Percentiles rank a stretch among this genome's conserved stretches.
phyloP scores from a whole-genome alignment of 2,329 filamentous ascomycete genomes.

The Xylariales sp. region DNA sequence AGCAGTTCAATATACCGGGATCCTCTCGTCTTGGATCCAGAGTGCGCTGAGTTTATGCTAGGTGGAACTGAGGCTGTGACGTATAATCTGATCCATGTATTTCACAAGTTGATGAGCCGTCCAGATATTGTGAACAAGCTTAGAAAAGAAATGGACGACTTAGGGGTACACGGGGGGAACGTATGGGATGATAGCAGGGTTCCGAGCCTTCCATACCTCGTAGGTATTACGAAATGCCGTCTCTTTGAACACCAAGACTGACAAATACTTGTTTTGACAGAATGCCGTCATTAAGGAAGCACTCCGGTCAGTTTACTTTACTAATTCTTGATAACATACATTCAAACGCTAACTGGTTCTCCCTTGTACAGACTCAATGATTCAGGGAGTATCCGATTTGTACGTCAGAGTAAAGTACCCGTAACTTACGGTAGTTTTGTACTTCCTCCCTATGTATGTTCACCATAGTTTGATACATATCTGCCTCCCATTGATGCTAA shows the following conservation, averaged over 20 bases:
- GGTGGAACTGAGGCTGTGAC: conserved; percentile 2
- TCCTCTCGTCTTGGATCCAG: background rate
- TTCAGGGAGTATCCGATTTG: conserved; percentile 1
- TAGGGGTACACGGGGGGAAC: background rate
- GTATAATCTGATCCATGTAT: conserved; percentile 1
- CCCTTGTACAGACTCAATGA: background rate
- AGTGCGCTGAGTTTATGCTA: conserved; percentile 4
- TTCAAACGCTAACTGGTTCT: too few species aligned
- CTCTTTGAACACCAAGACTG: background rate
- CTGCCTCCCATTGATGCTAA: background rate
- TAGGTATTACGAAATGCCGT: background rate
- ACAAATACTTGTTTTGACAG: background rate
- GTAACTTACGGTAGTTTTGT: background rate
- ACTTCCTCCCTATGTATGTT: conserved; percentile 1
- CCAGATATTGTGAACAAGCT: background rate
- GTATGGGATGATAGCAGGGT: conserved; percentile 2
- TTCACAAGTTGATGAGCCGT: background rate
- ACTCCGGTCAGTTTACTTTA: background rate
- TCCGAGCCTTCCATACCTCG: background rate
- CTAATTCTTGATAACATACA: background rate
- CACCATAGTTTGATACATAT: background rate
- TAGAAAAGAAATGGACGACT: background rate
- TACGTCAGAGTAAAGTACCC: background rate
- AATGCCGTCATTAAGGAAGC: conserved; percentile 3
- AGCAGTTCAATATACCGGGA: background rate